A percentile compares a stretch with the other conserved stretches of the same genome.
Evolutionary conservation across 2,329 filamentous ascomycete species (phyloP).

Genomic region (Paecilomyces formosus): DNA sequence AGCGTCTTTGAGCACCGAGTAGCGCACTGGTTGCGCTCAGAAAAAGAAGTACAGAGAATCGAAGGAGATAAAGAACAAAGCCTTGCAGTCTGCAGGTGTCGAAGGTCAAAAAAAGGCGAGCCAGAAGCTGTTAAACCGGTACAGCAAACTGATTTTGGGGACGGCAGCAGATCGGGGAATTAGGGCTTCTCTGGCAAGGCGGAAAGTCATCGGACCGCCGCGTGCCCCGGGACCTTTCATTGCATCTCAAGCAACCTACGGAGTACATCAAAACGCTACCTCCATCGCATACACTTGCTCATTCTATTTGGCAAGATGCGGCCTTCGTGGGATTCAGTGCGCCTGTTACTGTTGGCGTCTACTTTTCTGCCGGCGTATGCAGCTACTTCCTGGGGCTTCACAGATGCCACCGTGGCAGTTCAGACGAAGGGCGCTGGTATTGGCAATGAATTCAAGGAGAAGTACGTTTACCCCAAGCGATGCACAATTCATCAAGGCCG

Average conservation of each 20-base stretch:
- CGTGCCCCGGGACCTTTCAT: constrained; percentile 16
- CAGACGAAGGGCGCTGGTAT: constrained; percentile 53
- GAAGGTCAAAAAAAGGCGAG: not conserved
- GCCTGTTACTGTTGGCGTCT: constrained; percentile 29
- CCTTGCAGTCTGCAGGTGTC: not conserved
- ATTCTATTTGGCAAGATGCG: constrained; percentile 21
- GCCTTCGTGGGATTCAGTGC: constrained; percentile 26
- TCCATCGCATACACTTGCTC: constrained; percentile 5
- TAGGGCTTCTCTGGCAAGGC: constrained; percentile 27
- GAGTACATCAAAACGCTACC: not conserved
- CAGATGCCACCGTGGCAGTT: constrained; percentile 56
- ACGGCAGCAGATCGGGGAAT: constrained; percentile 18
- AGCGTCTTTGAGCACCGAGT: not conserved
- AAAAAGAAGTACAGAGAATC: constrained; percentile 1
- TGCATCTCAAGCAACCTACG: not conserved
- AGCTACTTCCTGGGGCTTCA: constrained; percentile 53
- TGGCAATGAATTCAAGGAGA: constrained; percentile 47
- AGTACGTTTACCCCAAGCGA: constrained; percentile 31
- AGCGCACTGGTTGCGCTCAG: not conserved
- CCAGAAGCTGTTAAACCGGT: not conserved
- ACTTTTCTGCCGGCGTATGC: constrained; percentile 33
- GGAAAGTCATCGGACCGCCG: constrained; percentile 20
- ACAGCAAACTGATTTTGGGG: not conserved
- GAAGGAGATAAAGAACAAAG: not conserved
- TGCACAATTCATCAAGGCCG: not conserved